Conservation (phyloP, 768 basidiomycete species). For the Trametes elegans region DNA sequence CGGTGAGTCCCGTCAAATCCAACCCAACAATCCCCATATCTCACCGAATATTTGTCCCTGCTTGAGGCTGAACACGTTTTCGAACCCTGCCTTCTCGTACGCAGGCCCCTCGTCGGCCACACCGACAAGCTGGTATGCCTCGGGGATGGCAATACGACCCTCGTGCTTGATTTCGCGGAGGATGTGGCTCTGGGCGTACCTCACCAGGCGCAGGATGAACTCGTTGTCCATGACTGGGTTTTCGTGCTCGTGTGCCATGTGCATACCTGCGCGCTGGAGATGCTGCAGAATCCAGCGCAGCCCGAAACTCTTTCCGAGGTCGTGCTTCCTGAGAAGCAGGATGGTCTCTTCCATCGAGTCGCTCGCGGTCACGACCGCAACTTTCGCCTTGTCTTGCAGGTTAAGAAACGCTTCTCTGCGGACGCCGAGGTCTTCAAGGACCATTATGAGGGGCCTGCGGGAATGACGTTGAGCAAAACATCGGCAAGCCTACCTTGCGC, state of each 20-base stretch:
- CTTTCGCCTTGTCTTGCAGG: constrained; percentile 60
- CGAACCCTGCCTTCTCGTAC: constrained; percentile 44
- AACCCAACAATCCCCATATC: constrained; percentile 19
- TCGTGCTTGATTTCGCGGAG: constrained; percentile 73
- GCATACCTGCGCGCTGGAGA: constrained; percentile 37
- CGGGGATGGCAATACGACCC: constrained; percentile 70
- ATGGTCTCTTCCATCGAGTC: constrained; percentile 50
- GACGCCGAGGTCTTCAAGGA: constrained; percentile 75
- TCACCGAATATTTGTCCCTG: constrained; percentile 69
- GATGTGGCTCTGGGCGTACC: constrained; percentile 55
- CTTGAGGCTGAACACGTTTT: constrained; percentile 53
- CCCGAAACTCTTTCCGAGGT: constrained; percentile 44
- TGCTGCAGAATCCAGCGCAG: constrained; percentile 49
- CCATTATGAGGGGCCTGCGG: constrained; percentile 66
- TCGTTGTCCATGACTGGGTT: constrained; percentile 13
- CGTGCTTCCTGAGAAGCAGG: constrained; percentile 46
- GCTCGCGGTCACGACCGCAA: constrained; percentile 55
- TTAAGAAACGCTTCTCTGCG: constrained; percentile 50
- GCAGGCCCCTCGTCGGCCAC: constrained; percentile 81
- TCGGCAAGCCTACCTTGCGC: too few relatives aligned
- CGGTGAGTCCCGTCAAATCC: background rate
- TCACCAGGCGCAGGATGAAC: constrained; percentile 21
- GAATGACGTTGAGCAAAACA: too few relatives aligned
- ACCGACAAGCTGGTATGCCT: constrained; percentile 71
- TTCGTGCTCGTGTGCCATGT: constrained; percentile 13